A percentile compares a stretch with the other conserved stretches of the same genome.
Evolutionary conservation across 2,329 filamentous ascomycete genomes (phyloP).

Genomic region (Colletotrichum tofieldiae): DNA sequence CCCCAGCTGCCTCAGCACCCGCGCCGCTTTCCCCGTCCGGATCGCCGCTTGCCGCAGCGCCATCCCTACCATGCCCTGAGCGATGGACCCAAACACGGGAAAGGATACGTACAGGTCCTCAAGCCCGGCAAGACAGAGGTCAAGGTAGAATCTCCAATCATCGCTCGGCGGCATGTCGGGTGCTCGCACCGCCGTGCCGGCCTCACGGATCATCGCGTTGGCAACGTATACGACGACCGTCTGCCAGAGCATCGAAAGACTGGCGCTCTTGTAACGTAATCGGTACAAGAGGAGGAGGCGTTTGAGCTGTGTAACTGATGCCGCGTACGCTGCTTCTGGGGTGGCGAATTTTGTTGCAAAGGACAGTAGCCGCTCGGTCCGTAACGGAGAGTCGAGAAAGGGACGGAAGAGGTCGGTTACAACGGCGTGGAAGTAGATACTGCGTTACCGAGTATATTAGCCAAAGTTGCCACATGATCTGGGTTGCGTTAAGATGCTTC

Average conservation of each 20-base stretch:
- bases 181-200: neutral
- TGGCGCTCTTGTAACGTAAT: neutral
- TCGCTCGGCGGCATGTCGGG: neutral
- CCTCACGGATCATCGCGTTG: slow-evolving; percentile 24
- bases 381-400: neutral
- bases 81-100: slow-evolving; percentile 2
- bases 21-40: neutral
- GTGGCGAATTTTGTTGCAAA: slow-evolving; percentile 11
- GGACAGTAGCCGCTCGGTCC: neutral
- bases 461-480: too few species aligned
- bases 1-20: neutral
- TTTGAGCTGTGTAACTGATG: slow-evolving; percentile 26
- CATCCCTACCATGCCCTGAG: slow-evolving; percentile 24
- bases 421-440: slow-evolving; percentile 30
- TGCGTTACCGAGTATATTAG: neutral
- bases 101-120: slow-evolving; percentile 2
- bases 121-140: neutral
- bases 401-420: slow-evolving; percentile 30
- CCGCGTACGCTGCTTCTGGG: slow-evolving; percentile 18
- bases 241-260: slow-evolving; percentile 26
- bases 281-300: slow-evolving; percentile 21
- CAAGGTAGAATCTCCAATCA: slow-evolving; percentile 4
- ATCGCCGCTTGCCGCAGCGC: slow-evolving; percentile 21
- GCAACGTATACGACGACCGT: slow-evolving; percentile 24
- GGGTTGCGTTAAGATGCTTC: neutral